Evolutionary conservation across 2,329 filamentous ascomycete genomes (phyloP), one percentile per base, ranked within the genome.

Genomic region (Aspergillus oerlinghausenensis): DNA sequence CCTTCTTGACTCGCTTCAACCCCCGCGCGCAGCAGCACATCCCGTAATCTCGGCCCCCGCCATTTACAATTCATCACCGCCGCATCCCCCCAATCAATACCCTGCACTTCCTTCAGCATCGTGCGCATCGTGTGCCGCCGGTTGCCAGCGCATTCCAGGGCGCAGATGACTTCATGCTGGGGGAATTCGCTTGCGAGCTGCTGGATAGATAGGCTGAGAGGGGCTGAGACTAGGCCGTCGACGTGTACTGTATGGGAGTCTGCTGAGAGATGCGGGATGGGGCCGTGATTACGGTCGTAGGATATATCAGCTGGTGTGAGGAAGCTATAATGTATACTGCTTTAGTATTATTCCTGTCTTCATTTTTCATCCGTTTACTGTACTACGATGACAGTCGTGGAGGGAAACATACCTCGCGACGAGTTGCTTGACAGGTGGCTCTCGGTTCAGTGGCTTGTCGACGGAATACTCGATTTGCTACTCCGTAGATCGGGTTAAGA

Each of bases 11-110:
- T 23, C 21, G 21, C 21, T 23, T 23, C 3, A 23, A 23, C 21
- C 1, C 76, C 77, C 1, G 81, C 81, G 32, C 70, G 70, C 1
- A 70, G 60, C 38, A 87, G 69, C 2, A 86, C 75, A 63, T 85
- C 82, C 28, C 72, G 66, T 11, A 86, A 72, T 4, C 79, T 70
- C 2, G 83, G 83, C 0, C 81, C 82, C 14, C 73, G 77, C 82
- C 82, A 85, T 54, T 71, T 75, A 63, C 82, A 84, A 63, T 85
- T 85, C 81, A 85, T 84, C 21, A 85, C 77, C 0, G 83, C 83
- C 42, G 78, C 82, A 61, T 85, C 82, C 40, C 77, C 77, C 83
- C 84, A 86, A 63, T 86, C 82, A 45, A 86, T 79, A 0, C 83
- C 84, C 35, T 77, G 71, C 4, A 85, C 83, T 67, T 85, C 83